A percentile compares a stretch with the other conserved stretches of the same genome.
Evolutionary conservation across 345 rosid genomes (phyloP).

Genomic region (Erodium maritimum): DNA sequence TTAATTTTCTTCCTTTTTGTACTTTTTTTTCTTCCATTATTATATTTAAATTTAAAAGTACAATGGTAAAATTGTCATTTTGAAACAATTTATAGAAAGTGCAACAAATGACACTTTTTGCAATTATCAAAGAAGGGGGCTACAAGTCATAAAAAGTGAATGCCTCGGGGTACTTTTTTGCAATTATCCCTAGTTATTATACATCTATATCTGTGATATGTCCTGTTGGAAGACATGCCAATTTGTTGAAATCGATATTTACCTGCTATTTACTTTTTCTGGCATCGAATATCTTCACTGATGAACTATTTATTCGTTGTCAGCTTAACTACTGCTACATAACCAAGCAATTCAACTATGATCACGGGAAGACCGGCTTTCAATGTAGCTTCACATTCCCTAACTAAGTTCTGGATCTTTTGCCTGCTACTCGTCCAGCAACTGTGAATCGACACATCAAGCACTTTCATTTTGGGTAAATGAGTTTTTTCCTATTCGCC

Average conservation of each 20-base stretch:
- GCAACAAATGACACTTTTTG: too few species aligned
- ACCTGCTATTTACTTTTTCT: neutral
- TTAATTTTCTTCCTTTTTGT: too few species aligned
- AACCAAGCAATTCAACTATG: conserved; percentile 45
- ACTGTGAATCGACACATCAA: neutral
- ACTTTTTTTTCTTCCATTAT: too few species aligned
- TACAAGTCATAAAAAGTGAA: too few species aligned
- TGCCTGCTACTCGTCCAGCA: neutral
- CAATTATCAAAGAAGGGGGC: too few species aligned
- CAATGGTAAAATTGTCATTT: too few species aligned
- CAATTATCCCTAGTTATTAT: too few species aligned
- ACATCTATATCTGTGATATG: too few species aligned
- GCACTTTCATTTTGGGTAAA: neutral
- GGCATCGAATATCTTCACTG: conserved; percentile 10
- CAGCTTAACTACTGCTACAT: conserved; percentile 68
- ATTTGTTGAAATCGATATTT: neutral
- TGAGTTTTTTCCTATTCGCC: neutral
- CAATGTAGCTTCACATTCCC: conserved; percentile 42
- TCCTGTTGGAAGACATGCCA: neutral
- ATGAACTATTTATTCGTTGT: conserved; percentile 9
- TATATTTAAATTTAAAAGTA: too few species aligned
- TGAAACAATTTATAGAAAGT: too few species aligned
- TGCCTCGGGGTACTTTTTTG: too few species aligned
- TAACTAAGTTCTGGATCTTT: conserved; percentile 11
- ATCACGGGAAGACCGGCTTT: conserved; percentile 48